Conservation (phyloP, 176 grass and related monocot genomes). For the Bromus sterilis region DNA sequence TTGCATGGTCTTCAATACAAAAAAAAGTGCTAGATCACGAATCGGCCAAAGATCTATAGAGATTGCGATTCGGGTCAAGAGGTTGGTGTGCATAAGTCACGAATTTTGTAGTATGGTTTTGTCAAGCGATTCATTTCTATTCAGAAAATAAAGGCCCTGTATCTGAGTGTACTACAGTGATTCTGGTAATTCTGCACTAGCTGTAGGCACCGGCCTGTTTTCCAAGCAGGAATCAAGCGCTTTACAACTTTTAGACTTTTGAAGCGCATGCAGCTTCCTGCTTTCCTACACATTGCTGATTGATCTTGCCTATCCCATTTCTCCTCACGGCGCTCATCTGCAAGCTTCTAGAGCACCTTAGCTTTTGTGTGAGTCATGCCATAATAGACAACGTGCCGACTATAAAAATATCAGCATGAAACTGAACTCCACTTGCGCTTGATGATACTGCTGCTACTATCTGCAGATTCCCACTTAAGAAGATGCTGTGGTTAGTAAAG, state of each 20-base stretch:
- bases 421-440: not conserved
- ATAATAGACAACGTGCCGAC: too few relatives aligned
- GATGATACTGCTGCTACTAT: not conserved
- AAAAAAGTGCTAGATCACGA: not conserved
- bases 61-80: not conserved
- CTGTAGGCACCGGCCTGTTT: not conserved
- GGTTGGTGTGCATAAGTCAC: not conserved
- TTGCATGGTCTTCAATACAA: too few relatives aligned
- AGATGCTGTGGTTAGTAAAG: not conserved
- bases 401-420: not conserved
- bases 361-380: too few relatives aligned
- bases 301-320: not conserved
- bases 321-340: not conserved
- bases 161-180: not conserved
- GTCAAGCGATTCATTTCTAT: not conserved
- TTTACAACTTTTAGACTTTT: not conserved
- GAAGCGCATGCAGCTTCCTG: not conserved
- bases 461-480: not conserved
- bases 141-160: not conserved
- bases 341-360: conserved; percentile 21
- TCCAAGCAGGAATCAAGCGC: not conserved
- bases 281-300: not conserved
- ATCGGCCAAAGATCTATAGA: not conserved
- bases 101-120: not conserved
- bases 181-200: not conserved